Evolutionary conservation across 1,139 yeast genomes (phyloP).

Genomic region (Lipomyces yarrowii): DNA sequence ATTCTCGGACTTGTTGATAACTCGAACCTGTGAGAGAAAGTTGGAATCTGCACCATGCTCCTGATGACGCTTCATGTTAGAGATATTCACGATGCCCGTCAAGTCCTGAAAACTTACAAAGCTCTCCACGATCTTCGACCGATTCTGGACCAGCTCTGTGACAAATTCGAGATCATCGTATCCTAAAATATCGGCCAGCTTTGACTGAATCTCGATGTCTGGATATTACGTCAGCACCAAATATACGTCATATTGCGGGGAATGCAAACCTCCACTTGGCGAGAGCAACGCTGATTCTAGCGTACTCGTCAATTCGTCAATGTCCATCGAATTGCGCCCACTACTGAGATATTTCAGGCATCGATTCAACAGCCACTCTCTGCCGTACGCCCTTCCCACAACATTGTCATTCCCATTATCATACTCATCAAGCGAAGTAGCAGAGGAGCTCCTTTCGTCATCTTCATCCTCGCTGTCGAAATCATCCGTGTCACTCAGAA

Average conservation of each 20-base stretch:
- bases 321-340: slow-evolving; percentile 12
- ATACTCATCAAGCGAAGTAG: slow-evolving; percentile 9
- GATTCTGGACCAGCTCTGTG: slow-evolving; percentile 61
- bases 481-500: slow-evolving; percentile 39
- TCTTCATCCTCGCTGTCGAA: slow-evolving; percentile 43
- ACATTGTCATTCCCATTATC: background rate
- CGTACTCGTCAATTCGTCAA: slow-evolving; percentile 21
- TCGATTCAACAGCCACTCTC: slow-evolving; percentile 24
- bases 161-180: slow-evolving; percentile 82
- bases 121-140: slow-evolving; percentile 41
- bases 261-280: slow-evolving; percentile 2
- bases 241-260: background rate
- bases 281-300: slow-evolving; percentile 13
- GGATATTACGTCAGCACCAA: background rate
- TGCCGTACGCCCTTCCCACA: slow-evolving; percentile 3
- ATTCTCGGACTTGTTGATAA: slow-evolving; percentile 9
- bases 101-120: slow-evolving; percentile 6
- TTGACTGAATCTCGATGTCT: slow-evolving; percentile 67
- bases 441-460: slow-evolving; percentile 19
- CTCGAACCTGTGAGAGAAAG: slow-evolving; percentile 16
- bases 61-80: background rate
- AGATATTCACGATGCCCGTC: background rate
- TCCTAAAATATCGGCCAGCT: slow-evolving; percentile 77
- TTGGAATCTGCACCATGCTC: background rate
- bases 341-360: slow-evolving; percentile 10